Conservation (phyloP, 2,329 filamentous ascomycete genomes). For the Bipolaris oryzae region DNA sequence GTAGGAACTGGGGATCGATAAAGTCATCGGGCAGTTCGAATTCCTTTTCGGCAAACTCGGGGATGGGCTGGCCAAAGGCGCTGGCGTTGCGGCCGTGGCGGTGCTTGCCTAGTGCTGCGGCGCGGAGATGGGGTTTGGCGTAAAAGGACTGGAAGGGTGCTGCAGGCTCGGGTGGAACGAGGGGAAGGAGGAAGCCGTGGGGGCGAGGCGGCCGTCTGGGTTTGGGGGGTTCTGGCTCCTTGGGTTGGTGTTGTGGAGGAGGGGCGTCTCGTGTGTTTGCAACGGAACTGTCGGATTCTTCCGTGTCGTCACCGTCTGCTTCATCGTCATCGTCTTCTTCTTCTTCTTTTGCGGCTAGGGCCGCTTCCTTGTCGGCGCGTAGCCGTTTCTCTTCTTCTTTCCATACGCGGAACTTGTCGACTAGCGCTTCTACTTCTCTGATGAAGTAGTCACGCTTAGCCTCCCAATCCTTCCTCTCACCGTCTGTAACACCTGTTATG, state of each 20-base stretch:
- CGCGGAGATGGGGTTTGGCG: constrained; percentile 76
- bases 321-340: constrained; percentile 56
- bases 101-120: constrained; percentile 74
- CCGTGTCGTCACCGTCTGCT: constrained; percentile 44
- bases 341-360: constrained; percentile 56
- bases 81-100: constrained; percentile 72
- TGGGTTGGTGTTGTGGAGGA: constrained; percentile 50
- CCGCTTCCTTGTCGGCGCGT: constrained; percentile 76
- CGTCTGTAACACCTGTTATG: constrained; percentile 82
- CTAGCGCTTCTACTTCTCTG: constrained; percentile 76
- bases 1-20: constrained; percentile 55
- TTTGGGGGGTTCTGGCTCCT: constrained; percentile 44
- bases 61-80: constrained; percentile 83
- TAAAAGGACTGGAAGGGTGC: constrained; percentile 88
- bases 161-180: constrained; percentile 44
- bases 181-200: constrained; percentile 41
- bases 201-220: constrained; percentile 41
- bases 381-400: constrained; percentile 86
- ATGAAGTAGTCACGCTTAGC: constrained; percentile 85
- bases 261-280: constrained; percentile 14
- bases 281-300: constrained; percentile 42
- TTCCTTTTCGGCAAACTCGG: constrained; percentile 71
- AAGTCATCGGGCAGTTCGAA: constrained; percentile 76
- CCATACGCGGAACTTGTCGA: constrained; percentile 89
- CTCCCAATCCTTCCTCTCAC: constrained; percentile 84